Percentiles rank a stretch among this genome's conserved stretches.
These are phyloP conservation scores for Trichopus zeylanicus DNA, from an alignment of 116 monocot genomes.

Conservation along the genomic window DNA sequence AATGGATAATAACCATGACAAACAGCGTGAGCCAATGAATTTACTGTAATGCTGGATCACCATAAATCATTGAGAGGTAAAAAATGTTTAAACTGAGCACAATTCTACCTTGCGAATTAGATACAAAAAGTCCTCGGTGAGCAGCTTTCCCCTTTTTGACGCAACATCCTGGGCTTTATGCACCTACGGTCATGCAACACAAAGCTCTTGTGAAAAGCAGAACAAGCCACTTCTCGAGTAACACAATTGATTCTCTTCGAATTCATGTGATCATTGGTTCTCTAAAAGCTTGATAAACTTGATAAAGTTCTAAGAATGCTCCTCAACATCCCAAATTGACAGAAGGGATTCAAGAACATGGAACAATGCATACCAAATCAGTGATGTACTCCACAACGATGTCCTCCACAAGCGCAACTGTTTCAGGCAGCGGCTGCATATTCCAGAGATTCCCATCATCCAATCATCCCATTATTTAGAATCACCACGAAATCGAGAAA, in stretches of 20 bases:
- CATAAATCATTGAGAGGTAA: too few relatives aligned
- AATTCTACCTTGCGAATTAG: slow-evolving; percentile 76
- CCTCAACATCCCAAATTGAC: too few relatives aligned
- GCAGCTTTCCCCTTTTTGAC: slow-evolving; percentile 79
- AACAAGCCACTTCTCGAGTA: too few relatives aligned
- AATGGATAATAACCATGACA: not conserved
- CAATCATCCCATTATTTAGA: not conserved
- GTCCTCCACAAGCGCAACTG: slow-evolving; percentile 87
- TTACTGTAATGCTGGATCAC: too few relatives aligned
- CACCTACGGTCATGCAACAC: too few relatives aligned
- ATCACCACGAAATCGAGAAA: not conserved
- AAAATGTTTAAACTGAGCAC: not conserved
- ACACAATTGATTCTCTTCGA: too few relatives aligned
- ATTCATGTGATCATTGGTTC: too few relatives aligned
- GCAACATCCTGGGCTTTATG: slow-evolving; percentile 87
- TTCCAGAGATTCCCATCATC: slow-evolving; percentile 7
- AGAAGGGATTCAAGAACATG: not conserved
- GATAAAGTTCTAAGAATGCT: too few relatives aligned
- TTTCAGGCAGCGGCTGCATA: slow-evolving; percentile 96
- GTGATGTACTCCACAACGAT: slow-evolving; percentile 92
- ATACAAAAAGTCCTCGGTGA: slow-evolving; percentile 92
- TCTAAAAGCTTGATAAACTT: too few relatives aligned
- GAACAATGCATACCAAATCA: slow-evolving; percentile 60
- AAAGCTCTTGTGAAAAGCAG: too few relatives aligned
- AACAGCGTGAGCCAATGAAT: too few relatives aligned